These are phyloP conservation scores for Tricholoma hemisulphureum DNA, from an alignment of 768 basidiomycete species.

Conservation along the genomic window DNA sequence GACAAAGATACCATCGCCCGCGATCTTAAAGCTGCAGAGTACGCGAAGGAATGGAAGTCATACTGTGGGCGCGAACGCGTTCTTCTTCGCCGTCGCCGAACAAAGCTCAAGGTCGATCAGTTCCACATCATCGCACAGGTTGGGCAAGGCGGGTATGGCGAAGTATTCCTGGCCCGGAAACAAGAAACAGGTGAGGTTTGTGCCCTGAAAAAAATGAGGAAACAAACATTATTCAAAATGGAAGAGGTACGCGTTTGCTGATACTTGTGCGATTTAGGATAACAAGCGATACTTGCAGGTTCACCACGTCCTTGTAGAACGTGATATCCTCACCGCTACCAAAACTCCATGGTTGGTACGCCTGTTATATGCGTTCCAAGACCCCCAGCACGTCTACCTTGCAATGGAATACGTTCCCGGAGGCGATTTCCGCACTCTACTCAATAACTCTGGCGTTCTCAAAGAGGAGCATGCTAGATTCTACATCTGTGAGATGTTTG, in stretches of 20 bases:
- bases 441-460: conserved; percentile 96
- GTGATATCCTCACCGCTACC: conserved; percentile 95
- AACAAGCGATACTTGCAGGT: conserved; percentile 49
- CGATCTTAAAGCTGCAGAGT: conserved; percentile 52
- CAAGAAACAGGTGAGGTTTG: conserved; percentile 96
- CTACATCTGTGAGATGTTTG: conserved; percentile 99
- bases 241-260: conserved; percentile 69
- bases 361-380: conserved; percentile 96
- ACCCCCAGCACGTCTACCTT: conserved; percentile 85
- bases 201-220: conserved; percentile 96
- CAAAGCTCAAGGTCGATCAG: conserved; percentile 90
- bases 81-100: conserved; percentile 84
- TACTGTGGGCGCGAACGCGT: conserved; percentile 95
- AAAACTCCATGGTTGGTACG: conserved; percentile 97
- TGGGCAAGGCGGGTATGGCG: conserved; percentile 98
- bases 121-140: conserved; percentile 99
- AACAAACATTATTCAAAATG: conserved; percentile 95
- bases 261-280: neutral
- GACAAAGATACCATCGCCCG: conserved; percentile 78
- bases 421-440: conserved; percentile 94
- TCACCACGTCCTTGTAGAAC: conserved; percentile 96
- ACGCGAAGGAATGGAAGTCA: conserved; percentile 81
- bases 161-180: conserved; percentile 94
- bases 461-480: conserved; percentile 97
- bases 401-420: conserved; percentile 99